A percentile compares a stretch with the other conserved stretches of the same genome.
Conservation (phyloP, 495 filamentous ascomycete genomes). For the Echria macrotheca region DNA sequence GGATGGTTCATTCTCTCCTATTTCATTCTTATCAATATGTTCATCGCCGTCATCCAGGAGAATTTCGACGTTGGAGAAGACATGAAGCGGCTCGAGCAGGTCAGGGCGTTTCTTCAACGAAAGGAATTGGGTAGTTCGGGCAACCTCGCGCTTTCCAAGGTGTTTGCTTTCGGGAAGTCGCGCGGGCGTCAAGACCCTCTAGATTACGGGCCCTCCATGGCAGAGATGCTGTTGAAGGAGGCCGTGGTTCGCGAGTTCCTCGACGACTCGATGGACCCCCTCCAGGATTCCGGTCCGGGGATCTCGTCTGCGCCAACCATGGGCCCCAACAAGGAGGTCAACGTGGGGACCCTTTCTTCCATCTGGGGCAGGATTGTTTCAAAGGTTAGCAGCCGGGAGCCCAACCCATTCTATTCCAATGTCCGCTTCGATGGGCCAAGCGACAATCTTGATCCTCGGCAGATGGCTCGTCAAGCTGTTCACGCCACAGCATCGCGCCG, state of each 20-base stretch:
- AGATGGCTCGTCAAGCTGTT: constrained; percentile 85
- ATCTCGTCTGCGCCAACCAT: constrained; percentile 30
- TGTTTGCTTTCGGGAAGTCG: constrained; percentile 72
- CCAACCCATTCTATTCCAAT: constrained; percentile 92
- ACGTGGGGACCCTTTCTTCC: constrained; percentile 50
- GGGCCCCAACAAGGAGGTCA: constrained; percentile 24
- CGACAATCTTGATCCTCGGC: constrained; percentile 73
- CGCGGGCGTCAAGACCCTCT: constrained; percentile 69
- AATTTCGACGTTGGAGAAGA: constrained; percentile 99
- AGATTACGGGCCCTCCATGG: constrained; percentile 79
- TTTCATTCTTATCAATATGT: constrained; percentile 99
- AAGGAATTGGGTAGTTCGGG: constrained; percentile 69
- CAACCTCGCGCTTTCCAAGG: constrained; percentile 80
- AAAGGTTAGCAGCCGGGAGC: constrained; percentile 59
- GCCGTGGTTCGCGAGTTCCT: constrained; percentile 92
- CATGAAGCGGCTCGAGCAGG: constrained; percentile 93
- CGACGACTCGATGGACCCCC: constrained; percentile 56
- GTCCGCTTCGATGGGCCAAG: constrained; percentile 65
- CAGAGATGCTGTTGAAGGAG: constrained; percentile 94
- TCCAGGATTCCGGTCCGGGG: constrained; percentile 36
- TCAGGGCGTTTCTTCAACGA: constrained; percentile 86
- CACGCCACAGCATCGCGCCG: constrained; percentile 76
- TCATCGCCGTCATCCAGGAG: constrained; percentile 99
- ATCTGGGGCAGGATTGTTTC: constrained; percentile 52
- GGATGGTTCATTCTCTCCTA: constrained; percentile 93